Percentiles rank a stretch among this genome's conserved stretches.
Conservation (phyloP, 345 rosid genomes). For the Populus nigra region DNA sequence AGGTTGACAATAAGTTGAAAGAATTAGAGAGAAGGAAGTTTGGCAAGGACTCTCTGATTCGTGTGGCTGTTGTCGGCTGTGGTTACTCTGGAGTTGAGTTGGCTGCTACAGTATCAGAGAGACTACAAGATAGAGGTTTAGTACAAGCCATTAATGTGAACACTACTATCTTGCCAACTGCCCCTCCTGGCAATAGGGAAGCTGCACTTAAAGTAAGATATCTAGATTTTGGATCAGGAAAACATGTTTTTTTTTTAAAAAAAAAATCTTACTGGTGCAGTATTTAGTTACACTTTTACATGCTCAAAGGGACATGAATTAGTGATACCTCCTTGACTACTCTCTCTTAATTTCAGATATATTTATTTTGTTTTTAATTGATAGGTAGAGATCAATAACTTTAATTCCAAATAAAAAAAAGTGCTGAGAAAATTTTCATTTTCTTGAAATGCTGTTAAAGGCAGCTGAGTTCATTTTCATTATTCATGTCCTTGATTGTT, state of each 20-base stretch:
- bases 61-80: slow-evolving; percentile 84
- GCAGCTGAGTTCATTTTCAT: background rate
- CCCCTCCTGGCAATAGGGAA: slow-evolving; percentile 87
- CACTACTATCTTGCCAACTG: slow-evolving; percentile 67
- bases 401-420: background rate
- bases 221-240: background rate
- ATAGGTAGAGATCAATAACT: background rate
- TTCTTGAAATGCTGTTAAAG: background rate
- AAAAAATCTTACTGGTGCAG: background rate
- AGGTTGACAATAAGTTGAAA: slow-evolving; percentile 54
- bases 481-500: background rate
- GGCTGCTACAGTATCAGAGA: slow-evolving; percentile 91
- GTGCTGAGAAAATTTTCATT: background rate
- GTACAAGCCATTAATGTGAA: slow-evolving; percentile 79
- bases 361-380: background rate
- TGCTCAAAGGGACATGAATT: too few species aligned
- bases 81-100: slow-evolving; percentile 94
- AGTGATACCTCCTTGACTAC: too few species aligned
- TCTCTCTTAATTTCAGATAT: too few species aligned
- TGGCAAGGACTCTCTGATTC: slow-evolving; percentile 47
- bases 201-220: slow-evolving; percentile 71
- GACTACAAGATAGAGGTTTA: slow-evolving; percentile 72
- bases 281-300: too few species aligned
- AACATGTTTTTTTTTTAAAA: background rate
- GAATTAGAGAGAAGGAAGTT: slow-evolving; percentile 70